Percentiles rank a stretch among this genome's conserved stretches.
Conservation (phyloP, 2,329 filamentous ascomycete genomes). For the Sclerotinia trifoliorum region DNA sequence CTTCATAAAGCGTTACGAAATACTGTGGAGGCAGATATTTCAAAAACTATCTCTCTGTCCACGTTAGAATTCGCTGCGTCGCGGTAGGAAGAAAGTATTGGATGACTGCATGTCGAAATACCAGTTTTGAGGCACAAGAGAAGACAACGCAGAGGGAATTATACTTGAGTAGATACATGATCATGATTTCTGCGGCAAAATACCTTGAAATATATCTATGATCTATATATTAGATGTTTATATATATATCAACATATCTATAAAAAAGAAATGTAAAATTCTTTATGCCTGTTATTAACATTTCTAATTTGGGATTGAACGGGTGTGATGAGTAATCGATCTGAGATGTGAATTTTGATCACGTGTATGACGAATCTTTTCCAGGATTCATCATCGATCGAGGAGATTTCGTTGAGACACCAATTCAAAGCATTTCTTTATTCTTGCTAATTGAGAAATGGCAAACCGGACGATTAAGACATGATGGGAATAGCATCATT, state of each 20-base stretch:
- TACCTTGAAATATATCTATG: neutral
- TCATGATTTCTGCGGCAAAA: neutral
- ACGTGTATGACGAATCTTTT: neutral
- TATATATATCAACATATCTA: neutral
- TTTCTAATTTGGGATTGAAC: neutral
- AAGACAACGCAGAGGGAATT: neutral
- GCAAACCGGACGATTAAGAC: neutral
- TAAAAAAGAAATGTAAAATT: neutral
- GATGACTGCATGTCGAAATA: conserved; percentile 9
- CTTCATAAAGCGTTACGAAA: conserved; percentile 1
- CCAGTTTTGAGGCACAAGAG: neutral
- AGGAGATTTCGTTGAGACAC: neutral
- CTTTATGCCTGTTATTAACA: neutral
- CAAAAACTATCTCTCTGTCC: neutral
- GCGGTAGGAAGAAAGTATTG: conserved; percentile 3
- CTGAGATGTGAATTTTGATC: neutral
- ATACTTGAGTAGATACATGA: neutral
- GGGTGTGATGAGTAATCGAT: neutral
- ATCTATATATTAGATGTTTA: neutral
- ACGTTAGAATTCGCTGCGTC: neutral
- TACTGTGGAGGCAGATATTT: neutral
- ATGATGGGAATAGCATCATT: neutral
- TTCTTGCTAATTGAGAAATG: neutral
- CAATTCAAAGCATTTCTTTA: neutral
- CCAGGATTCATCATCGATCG: no score